Conservation (phyloP, 2,329 filamentous ascomycete species). For the Colletotrichum eremochloae region DNA sequence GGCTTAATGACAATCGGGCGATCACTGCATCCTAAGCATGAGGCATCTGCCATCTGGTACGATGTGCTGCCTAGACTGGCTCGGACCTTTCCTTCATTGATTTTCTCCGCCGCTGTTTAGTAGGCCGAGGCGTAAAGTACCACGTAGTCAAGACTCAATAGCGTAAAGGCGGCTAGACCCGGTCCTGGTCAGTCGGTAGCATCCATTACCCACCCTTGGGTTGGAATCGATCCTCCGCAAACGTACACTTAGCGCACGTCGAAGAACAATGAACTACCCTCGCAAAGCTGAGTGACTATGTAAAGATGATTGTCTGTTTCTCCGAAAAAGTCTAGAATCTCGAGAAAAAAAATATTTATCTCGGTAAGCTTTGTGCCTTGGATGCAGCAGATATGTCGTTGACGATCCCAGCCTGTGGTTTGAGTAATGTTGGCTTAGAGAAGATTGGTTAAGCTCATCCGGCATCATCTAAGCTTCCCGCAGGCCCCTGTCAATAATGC, state of each 20-base stretch:
- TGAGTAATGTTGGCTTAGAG: constrained; percentile 13
- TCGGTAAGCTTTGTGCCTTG: background rate
- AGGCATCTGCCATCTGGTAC: constrained; percentile 1
- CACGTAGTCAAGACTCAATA: background rate
- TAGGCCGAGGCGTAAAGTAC: constrained; percentile 1
- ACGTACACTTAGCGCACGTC: constrained; percentile 11
- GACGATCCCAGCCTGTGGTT: background rate
- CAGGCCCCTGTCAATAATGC: constrained; percentile 21
- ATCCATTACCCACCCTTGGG: constrained; percentile 8
- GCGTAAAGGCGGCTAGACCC: constrained; percentile 25
- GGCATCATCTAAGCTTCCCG: constrained; percentile 17
- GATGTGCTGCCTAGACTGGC: constrained; percentile 24
- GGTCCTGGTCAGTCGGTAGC: constrained; percentile 20
- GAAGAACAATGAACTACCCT: background rate
- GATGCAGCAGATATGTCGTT: constrained; percentile 11
- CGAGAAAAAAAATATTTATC: background rate
- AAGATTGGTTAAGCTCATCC: constrained; percentile 34
- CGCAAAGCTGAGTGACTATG: background rate
- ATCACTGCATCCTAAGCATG: constrained; percentile 9
- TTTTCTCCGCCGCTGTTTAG: background rate
- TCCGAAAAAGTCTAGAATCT: background rate
- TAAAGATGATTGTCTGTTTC: background rate
- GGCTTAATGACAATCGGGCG: constrained; percentile 8
- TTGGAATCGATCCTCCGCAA: constrained; percentile 26
- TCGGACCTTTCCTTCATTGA: background rate